Conservation (phyloP, 441 rosid genomes). For the Biscutella laevigata region DNA sequence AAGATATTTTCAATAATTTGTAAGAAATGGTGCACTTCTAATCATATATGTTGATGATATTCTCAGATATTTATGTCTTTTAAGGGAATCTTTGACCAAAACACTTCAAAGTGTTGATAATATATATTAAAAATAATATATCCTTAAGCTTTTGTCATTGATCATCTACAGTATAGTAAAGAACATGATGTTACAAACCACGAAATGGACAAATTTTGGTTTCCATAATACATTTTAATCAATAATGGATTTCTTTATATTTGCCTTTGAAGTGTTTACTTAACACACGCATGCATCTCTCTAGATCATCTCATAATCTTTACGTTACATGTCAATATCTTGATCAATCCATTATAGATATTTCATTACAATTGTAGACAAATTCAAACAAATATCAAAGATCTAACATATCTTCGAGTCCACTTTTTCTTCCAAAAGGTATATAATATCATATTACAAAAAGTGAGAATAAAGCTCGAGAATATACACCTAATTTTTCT, state of each 20-base stretch:
- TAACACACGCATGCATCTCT: conserved; percentile 24
- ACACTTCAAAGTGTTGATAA: neutral
- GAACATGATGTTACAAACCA: conserved; percentile 16
- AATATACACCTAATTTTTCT: conserved; percentile 4
- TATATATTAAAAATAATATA: neutral
- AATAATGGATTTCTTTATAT: conserved; percentile 5
- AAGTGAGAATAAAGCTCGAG: conserved; percentile 10
- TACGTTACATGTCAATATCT: conserved; percentile 26
- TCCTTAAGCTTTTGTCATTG: neutral
- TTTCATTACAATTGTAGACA: conserved; percentile 5
- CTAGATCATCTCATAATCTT: conserved; percentile 15
- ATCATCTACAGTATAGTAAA: conserved; percentile 10
- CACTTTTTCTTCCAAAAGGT: neutral
- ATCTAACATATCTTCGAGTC: conserved; percentile 5
- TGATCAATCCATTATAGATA: conserved; percentile 12
- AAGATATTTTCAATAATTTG: too few relatives aligned
- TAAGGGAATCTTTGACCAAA: conserved; percentile 17
- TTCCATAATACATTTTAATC: conserved; percentile 13
- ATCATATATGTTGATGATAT: conserved; percentile 2
- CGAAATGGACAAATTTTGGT: conserved; percentile 16
- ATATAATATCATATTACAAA: neutral
- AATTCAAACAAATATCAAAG: conserved; percentile 3
- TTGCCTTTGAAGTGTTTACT: conserved; percentile 25
- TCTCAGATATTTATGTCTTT: conserved; percentile 11
- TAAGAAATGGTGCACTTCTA: neutral